These are phyloP conservation scores for Didymella keratinophila DNA, from an alignment of 2,329 filamentous ascomycete species.

Conservation along the genomic window DNA sequence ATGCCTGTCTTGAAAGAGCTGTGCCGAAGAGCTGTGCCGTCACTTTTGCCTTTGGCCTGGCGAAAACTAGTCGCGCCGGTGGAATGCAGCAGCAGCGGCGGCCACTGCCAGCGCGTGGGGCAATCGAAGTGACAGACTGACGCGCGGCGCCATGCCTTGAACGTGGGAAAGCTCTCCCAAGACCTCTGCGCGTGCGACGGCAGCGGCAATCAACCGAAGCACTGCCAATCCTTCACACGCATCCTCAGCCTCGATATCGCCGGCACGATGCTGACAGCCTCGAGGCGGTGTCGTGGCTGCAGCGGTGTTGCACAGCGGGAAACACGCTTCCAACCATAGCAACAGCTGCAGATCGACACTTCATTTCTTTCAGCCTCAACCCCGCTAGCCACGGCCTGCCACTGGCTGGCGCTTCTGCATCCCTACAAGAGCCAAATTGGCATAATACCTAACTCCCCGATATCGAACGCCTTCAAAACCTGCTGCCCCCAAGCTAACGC, in stretches of 20 bases:
- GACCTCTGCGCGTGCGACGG: background rate
- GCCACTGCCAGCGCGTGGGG: conserved; percentile 1
- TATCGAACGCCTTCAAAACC: background rate
- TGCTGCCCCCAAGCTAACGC: conserved; percentile 4
- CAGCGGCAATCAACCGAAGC: background rate
- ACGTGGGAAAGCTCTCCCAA: background rate
- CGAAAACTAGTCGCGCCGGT: conserved; percentile 2
- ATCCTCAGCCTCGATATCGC: background rate
- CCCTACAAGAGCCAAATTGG: background rate
- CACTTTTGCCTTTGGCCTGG: conserved; percentile 1
- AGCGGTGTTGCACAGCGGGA: background rate
- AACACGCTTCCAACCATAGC: background rate
- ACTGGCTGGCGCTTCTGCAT: background rate
- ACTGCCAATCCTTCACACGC: background rate
- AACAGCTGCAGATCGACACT: conserved; percentile 6
- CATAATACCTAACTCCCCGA: background rate
- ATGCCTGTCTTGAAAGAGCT: background rate
- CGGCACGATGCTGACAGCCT: background rate
- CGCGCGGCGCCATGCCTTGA: conserved; percentile 8
- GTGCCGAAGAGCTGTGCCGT: background rate
- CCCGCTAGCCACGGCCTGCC: conserved; percentile 9
- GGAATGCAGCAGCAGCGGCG: conserved; percentile 4
- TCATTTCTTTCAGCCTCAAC: conserved; percentile 17
- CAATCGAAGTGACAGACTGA: background rate
- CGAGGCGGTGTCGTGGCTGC: conserved; percentile 1